Percentiles rank a stretch among this genome's conserved stretches.
Conservation (phyloP, 306 rosid species). For the Medicago arabica region DNA sequence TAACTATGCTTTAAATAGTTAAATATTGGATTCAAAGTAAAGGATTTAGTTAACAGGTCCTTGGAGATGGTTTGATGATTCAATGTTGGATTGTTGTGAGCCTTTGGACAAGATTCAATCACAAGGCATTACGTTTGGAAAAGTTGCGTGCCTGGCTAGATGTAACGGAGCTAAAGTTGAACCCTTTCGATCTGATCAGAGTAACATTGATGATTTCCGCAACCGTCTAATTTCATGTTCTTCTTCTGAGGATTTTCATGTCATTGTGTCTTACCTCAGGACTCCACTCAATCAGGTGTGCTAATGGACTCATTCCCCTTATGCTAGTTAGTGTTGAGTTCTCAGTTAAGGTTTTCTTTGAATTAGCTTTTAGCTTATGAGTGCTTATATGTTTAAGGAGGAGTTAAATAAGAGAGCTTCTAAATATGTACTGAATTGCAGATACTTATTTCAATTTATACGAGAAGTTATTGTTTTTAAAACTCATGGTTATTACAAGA, state of each 20-base stretch:
- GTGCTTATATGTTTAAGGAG: background rate
- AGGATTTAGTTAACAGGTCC: conserved; percentile 60
- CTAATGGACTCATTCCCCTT: conserved; percentile 30
- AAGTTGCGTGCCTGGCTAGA: conserved; percentile 87
- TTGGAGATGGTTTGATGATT: conserved; percentile 98
- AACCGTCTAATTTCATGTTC: conserved; percentile 54
- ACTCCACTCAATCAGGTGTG: conserved; percentile 72
- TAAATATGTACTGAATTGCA: background rate
- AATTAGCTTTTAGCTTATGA: background rate
- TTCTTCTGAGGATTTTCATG: conserved; percentile 67
- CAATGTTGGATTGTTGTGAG: conserved; percentile 94
- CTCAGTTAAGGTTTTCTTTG: background rate
- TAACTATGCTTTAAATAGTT: too few relatives aligned
- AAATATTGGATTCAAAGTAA: too few relatives aligned
- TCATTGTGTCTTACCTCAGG: conserved; percentile 77
- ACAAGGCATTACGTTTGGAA: conserved; percentile 89
- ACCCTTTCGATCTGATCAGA: conserved; percentile 63
- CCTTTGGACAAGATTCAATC: conserved; percentile 69
- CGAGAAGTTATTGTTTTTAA: background rate
- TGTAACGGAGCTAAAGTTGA: conserved; percentile 87
- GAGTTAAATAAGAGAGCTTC: background rate
- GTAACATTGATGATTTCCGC: conserved; percentile 67
- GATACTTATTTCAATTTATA: background rate
- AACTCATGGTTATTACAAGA: background rate
- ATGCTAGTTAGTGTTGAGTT: conserved; percentile 22